Evolutionary conservation across 169 alveolate genomes (phyloP), one percentile per base, ranked within the genome.

Genomic region (Ichthyophthirius multifiliis): DNA sequence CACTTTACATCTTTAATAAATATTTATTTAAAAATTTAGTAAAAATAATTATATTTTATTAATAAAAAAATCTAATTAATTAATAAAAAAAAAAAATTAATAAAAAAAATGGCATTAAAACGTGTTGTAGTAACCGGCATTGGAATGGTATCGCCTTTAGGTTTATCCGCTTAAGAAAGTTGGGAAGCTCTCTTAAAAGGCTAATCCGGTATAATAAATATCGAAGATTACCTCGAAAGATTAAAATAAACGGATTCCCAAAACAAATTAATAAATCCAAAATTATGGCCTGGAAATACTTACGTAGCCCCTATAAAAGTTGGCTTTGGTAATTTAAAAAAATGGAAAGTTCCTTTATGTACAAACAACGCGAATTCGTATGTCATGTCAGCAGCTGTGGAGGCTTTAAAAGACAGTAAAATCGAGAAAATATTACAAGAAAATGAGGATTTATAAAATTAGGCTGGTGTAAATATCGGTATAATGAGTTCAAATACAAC

Each of bases 91-190:
- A n/a, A n/a, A n/a, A n/a, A n/a, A n/a, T n/a, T n/a, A n/a, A n/a
- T n/a, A n/a, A n/a, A n/a, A n/a, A n/a, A n/a, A n/a, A n/a, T n/a
- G 18, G 23, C 13, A 20, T 67, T 67, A 67, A 35, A 62, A 13
- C 47, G 86, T 48, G 86, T 81, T 15, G 86, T 81, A 4, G 82
- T 81, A 0, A 81, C 86, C 4, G 86, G 86, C 4, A 32, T 81
- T 16, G 86, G 86, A 23, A 62, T 67, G 65, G 71, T 81, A 5
- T 20, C 46, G 3, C 86, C 86, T 1, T 16, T 81, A 18, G 86
- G 86, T 0, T 37, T 48, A 7, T 37, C 20, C 31, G 81, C 73
- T 1, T 9, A 41, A 4, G 44, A 74, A 13, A 71, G 82, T 5
- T 81, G 82, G 81, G 32, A 39, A 12, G 48, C 43, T 4, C 43